Conservation (phyloP, 352 stramenopile genomes). For the Pythium volutum region DNA sequence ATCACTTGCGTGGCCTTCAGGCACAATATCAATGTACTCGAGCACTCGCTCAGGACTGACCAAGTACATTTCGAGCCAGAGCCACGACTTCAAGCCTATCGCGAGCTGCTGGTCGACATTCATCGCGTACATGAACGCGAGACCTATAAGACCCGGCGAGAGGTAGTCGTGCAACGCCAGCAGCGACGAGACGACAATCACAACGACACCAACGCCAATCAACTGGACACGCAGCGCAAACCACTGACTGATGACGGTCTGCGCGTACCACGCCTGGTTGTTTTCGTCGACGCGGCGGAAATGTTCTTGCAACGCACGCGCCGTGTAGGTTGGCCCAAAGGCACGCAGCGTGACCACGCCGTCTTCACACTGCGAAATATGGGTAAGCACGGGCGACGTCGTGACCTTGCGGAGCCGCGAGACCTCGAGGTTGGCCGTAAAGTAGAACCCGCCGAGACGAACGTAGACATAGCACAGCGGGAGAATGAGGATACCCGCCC, state of each 20-base stretch:
- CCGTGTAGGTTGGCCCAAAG: slow-evolving; percentile 26
- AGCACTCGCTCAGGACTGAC: slow-evolving; percentile 55
- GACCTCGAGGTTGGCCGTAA: slow-evolving; percentile 32
- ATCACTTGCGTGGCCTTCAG: slow-evolving; percentile 23
- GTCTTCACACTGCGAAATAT: slow-evolving; percentile 38
- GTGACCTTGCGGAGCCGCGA: slow-evolving; percentile 33
- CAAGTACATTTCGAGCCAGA: slow-evolving; percentile 47
- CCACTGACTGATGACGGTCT: slow-evolving; percentile 34
- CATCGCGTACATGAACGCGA: too few relatives aligned
- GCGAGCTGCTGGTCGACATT: slow-evolving; percentile 41
- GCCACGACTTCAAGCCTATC: slow-evolving; percentile 53
- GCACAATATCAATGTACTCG: slow-evolving; percentile 38
- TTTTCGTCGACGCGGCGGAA: slow-evolving; percentile 13
- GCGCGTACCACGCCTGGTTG: slow-evolving; percentile 34
- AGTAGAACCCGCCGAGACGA: slow-evolving; percentile 26
- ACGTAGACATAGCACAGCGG: slow-evolving; percentile 80
- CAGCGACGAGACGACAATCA: slow-evolving; percentile 36
- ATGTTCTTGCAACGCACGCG: slow-evolving; percentile 28
- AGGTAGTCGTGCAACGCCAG: slow-evolving; percentile 10
- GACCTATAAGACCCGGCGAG: too few relatives aligned
- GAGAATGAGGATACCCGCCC: slow-evolving; percentile 70
- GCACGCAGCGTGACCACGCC: slow-evolving; percentile 35
- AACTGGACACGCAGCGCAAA: slow-evolving; percentile 51
- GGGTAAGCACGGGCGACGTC: slow-evolving; percentile 32
- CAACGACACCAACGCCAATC: slow-evolving; percentile 40